These are phyloP conservation scores for Trifolium fragiferum DNA, from an alignment of 306 rosid genomes.

Conservation along the genomic window DNA sequence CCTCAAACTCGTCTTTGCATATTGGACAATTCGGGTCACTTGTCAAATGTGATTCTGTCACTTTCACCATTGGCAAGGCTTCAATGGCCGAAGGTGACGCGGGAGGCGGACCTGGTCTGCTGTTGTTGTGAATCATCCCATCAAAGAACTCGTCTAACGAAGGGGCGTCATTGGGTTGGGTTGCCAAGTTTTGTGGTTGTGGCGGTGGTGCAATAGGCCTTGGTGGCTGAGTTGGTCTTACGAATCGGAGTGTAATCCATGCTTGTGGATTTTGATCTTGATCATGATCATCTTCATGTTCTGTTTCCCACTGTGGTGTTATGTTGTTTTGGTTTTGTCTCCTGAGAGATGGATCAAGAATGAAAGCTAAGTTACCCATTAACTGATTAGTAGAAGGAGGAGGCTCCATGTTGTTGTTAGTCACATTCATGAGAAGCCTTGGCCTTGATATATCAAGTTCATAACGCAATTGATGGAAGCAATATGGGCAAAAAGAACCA, in stretches of 20 bases:
- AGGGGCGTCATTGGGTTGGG: conserved; percentile 7
- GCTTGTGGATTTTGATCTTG: conserved; percentile 31
- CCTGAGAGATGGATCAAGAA: conserved; percentile 50
- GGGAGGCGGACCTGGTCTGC: conserved; percentile 49
- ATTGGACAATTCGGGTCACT: conserved; percentile 69
- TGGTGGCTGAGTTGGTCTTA: background rate
- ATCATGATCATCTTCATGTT: conserved; percentile 24
- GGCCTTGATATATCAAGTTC: conserved; percentile 63
- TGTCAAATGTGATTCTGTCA: conserved; percentile 45
- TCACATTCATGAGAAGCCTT: conserved; percentile 41
- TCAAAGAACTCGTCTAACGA: conserved; percentile 33
- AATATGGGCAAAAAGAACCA: conserved; percentile 51
- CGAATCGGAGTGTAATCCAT: conserved; percentile 63
- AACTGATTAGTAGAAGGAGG: conserved; percentile 25
- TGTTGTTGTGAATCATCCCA: conserved; percentile 19
- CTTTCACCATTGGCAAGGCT: conserved; percentile 49
- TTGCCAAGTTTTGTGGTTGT: background rate
- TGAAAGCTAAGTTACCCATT: conserved; percentile 44
- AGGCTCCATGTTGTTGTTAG: background rate
- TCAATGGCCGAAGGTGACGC: conserved; percentile 42
- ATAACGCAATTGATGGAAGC: conserved; percentile 48
- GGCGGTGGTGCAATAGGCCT: background rate
- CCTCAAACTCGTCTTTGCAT: conserved; percentile 71
- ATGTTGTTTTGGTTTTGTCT: conserved; percentile 18
- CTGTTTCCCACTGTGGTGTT: conserved; percentile 43